Evolutionary conservation across 148 eudicot species (phyloP), one percentile per base, ranked within the genome.

Genomic region (Nepenthes gracilis): DNA sequence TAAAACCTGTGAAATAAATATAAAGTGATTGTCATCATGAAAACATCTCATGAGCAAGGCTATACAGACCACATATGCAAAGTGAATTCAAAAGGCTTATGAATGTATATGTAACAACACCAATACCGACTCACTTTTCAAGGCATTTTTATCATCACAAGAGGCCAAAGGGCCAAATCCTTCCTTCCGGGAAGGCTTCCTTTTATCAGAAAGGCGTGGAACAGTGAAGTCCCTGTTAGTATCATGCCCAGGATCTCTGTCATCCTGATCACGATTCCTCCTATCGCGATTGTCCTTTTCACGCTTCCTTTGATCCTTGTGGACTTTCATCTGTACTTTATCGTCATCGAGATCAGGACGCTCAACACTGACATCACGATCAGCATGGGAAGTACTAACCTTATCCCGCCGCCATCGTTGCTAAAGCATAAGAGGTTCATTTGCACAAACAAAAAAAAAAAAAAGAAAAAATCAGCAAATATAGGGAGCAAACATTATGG

Each of bases 251-350:
- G 72, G 64, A 67, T 93, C 95, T 76, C 81, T 79, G 58, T 76
- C 83, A 72, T 83, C 89, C 63, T 66, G 78, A 70, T 86, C 89
- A 48, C 80, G 73, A 58, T 59, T 75, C 76, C 87, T 83, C 73
- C 77, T 78, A 57, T 93, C 99, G 62, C 75, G 85, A 75, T 57
- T 81, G 33, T 86, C 95, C 71, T 81, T 94, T 37, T 94, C 99
- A 57, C 86, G 95, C 77, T 81, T 89, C 79, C 81, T 81, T 62
- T 69, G 92, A 43, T 89, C 97, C 73, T 84, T 91, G 64, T 81
- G 86, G 66, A 78, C 47, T 60, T 80, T 93, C 55, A 83, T 55
- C 62, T 70, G 64, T 49, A 75, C 79, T 80, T 78, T 86, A 43
- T 89, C 87, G 32, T 82, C 95, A 66, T 89, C 97, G 68, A 78